phyloP scores from a whole-genome alignment of 1,139 yeast genomes.

The Lizanozyma gosingica region DNA sequence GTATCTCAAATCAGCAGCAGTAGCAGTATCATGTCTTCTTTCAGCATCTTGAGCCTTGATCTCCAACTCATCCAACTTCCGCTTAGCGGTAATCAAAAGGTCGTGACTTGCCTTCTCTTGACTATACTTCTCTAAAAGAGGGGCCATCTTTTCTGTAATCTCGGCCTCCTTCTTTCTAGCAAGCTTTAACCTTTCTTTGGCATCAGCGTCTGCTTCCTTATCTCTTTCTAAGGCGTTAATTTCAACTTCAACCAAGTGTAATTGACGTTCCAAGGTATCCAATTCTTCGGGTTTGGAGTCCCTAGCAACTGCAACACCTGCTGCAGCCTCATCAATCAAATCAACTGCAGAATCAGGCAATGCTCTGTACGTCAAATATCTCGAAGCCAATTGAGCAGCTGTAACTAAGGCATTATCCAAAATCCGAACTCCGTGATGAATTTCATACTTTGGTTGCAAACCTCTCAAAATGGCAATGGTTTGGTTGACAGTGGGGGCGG shows the following conservation, averaged over 20 bases:
- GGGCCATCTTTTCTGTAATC: conserved; percentile 75
- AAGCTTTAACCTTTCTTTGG: conserved; percentile 73
- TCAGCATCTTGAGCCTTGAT: conserved; percentile 93
- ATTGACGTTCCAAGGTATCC: conserved; percentile 86
- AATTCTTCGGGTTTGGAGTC: conserved; percentile 97
- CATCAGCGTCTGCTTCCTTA: conserved; percentile 76
- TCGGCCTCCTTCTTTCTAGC: conserved; percentile 79
- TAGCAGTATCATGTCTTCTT: conserved; percentile 88
- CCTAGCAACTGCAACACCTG: conserved; percentile 95
- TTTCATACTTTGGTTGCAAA: conserved; percentile 89
- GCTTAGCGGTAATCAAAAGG: conserved; percentile 78
- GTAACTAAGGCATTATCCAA: conserved; percentile 90
- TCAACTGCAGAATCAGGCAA: conserved; percentile 98
- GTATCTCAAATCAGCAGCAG: conserved; percentile 93
- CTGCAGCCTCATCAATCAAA: conserved; percentile 92
- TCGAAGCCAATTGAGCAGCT: conserved; percentile 91
- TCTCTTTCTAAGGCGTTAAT: conserved; percentile 96
- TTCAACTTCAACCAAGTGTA: conserved; percentile 87
- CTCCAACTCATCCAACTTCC: conserved; percentile 86
- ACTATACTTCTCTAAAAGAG: conserved; percentile 75
- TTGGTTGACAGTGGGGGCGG: conserved; percentile 87
- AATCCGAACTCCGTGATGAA: conserved; percentile 96
- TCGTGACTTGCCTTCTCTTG: conserved; percentile 91
- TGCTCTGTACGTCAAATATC: conserved; percentile 91
- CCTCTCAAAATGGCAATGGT: conserved; percentile 96